Evolutionary conservation across 345 rosid species (phyloP).

Genomic region (Excoecaria agallocha): DNA sequence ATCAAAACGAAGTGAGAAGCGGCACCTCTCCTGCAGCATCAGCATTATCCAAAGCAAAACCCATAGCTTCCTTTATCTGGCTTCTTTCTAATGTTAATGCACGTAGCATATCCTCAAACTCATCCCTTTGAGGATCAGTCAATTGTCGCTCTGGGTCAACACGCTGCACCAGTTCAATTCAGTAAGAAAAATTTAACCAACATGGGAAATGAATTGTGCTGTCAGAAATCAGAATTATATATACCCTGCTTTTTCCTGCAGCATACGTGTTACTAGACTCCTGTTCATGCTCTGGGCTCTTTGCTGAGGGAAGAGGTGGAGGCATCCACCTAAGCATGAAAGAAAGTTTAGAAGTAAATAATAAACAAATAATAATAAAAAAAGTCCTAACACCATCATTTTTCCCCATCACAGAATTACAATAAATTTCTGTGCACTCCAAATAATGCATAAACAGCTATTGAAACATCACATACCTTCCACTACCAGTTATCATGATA

Average conservation of each 20-base stretch:
- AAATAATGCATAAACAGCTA: conserved; percentile 6
- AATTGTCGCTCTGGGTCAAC: conserved; percentile 77
- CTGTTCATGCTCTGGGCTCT: conserved; percentile 81
- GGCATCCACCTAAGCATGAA: conserved; percentile 73
- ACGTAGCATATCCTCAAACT: conserved; percentile 97
- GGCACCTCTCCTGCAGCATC: conserved; percentile 99
- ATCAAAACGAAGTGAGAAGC: background rate
- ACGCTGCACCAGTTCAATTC: conserved; percentile 50
- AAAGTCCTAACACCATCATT: background rate
- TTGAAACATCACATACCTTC: conserved; percentile 55
- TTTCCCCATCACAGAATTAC: conserved; percentile 6
- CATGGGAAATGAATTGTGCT: background rate
- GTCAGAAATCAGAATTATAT: conserved; percentile 11
- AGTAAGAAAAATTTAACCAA: conserved; percentile 5
- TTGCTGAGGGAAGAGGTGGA: conserved; percentile 73
- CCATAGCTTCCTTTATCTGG: conserved; percentile 96
- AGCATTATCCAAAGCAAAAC: conserved; percentile 92
- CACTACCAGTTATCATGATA: conserved; percentile 99
- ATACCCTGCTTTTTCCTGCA: conserved; percentile 98
- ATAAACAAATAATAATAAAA: too few relatives aligned
- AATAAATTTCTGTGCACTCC: background rate
- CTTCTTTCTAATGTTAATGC: conserved; percentile 90
- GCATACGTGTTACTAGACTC: conserved; percentile 84
- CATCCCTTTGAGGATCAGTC: conserved; percentile 92
- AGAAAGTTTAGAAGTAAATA: too few relatives aligned